Evolutionary conservation across 202 grass and related monocot genomes (phyloP).

Genomic region (Eragrostis tef): DNA sequence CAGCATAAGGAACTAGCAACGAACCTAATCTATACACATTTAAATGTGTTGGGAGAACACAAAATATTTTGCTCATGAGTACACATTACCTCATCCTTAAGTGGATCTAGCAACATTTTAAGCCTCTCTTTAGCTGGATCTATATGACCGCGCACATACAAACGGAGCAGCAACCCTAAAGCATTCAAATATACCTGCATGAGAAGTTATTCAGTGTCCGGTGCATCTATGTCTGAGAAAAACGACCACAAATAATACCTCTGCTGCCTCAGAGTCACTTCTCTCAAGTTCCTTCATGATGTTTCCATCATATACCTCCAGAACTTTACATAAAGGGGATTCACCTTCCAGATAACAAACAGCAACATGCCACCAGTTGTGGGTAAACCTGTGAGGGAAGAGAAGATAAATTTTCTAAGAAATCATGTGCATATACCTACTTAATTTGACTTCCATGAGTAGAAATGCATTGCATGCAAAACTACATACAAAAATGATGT

Average conservation of each 20-base stretch:
- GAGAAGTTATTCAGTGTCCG: conserved; percentile 46
- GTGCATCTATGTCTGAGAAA: conserved; percentile 11
- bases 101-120: conserved; percentile 41
- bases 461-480: conserved; percentile 16
- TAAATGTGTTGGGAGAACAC: neutral
- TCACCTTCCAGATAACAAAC: conserved; percentile 82
- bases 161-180: conserved; percentile 65
- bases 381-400: conserved; percentile 54
- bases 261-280: conserved; percentile 63
- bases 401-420: conserved; percentile 18
- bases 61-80: neutral
- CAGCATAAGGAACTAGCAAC: neutral
- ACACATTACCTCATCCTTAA: conserved; percentile 59
- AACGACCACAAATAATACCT: conserved; percentile 50
- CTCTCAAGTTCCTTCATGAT: conserved; percentile 72
- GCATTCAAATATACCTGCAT: conserved; percentile 79
- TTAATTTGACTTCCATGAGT: neutral
- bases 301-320: conserved; percentile 67
- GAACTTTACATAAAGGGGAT: conserved; percentile 58
- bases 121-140: conserved; percentile 54
- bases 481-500: conserved; percentile 73
- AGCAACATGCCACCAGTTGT: conserved; percentile 81
- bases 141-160: conserved; percentile 54
- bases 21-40: neutral
- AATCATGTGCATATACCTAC: neutral